phyloP scores from a whole-genome alignment of 73 alveolate species.

The Paraurostyla sp. region DNA sequence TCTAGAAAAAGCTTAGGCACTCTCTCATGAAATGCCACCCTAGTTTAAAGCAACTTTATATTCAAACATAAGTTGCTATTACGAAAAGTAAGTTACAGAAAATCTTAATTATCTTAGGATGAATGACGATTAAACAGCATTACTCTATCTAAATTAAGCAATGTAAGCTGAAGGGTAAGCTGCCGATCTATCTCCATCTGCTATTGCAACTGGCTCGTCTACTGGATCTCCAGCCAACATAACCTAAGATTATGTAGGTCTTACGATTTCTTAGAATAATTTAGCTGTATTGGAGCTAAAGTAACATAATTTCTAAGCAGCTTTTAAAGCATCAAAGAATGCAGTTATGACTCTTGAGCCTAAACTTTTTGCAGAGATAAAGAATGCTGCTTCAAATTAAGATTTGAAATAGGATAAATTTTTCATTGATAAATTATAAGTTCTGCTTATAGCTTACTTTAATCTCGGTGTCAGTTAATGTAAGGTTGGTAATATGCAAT shows the following conservation, averaged over 20 bases:
- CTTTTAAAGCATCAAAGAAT: slow-evolving; percentile 61
- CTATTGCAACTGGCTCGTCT: neutral
- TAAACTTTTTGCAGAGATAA: slow-evolving; percentile 46
- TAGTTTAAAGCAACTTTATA: slow-evolving; percentile 23
- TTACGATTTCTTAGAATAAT: slow-evolving; percentile 61
- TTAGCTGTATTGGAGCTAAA: slow-evolving; percentile 64
- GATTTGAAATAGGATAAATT: slow-evolving; percentile 18
- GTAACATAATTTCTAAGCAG: slow-evolving; percentile 14
- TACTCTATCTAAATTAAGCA: slow-evolving; percentile 22
- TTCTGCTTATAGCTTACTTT: slow-evolving; percentile 64
- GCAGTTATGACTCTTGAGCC: slow-evolving; percentile 73
- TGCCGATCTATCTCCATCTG: neutral
- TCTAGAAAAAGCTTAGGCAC: slow-evolving; percentile 38
- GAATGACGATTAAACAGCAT: slow-evolving; percentile 50
- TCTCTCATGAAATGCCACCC: slow-evolving; percentile 42
- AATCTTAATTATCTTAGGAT: neutral
- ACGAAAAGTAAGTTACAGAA: slow-evolving; percentile 35
- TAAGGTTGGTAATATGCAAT: slow-evolving; percentile 53
- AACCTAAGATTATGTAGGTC: slow-evolving; percentile 21
- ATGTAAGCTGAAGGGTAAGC: neutral
- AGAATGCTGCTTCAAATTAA: neutral
- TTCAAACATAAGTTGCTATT: slow-evolving; percentile 47
- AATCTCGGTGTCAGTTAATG: slow-evolving; percentile 61
- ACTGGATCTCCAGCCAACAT: neutral
- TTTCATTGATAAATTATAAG: slow-evolving; percentile 49